Evolutionary conservation across 129 eudicot species (phyloP), one percentile per base, ranked within the genome.

Genomic region (Apium graveolens): DNA sequence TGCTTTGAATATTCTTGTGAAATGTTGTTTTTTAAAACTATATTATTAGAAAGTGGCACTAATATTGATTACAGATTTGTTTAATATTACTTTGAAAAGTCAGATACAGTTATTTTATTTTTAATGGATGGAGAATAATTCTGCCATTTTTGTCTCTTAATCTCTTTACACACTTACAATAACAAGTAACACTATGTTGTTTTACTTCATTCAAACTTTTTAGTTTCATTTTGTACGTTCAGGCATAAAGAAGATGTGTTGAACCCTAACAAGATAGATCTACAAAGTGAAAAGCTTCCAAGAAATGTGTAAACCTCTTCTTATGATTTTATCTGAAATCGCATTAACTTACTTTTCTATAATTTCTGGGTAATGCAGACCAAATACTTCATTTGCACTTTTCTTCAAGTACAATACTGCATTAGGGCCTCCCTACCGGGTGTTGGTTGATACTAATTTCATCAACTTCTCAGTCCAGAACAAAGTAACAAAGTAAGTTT

Each of bases 401-500:
- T 96, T 88, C 86, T 96, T 96, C 86, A 82, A 88, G 73, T 81
- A 96, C 81, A 96, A 96, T 70, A 89, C 97, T 16, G 99, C 99
- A 0, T 76, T 96, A 32, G 97, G 97, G 68, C 99, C 99, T 7
- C 99, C 99, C 31, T 96, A 96, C 75, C 84, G 89, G 49, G 97
- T 96, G 53, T 78, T 96, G 88, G 97, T 96, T 38, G 99, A 96
- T 92, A 96, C 99, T 35, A 96, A 96, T 81, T 92, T 96, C 83
- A 96, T 96, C 78, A 96, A 96, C 83, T 96, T 96, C 83, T 96
- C 99, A 60, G 92, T 96, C 73, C 97, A 96, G 80, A 96, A 92
- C 72, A 96, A 96, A 82, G 99, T 92, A 74, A 90, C 78, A 78
- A 16, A 5, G 12, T 38, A n/a, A n/a, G n/a, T n/a, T n/a, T n/a